phyloP scores from a whole-genome alignment of 108 stramenopile genomes.

The Thalassiosira profunda region DNA sequence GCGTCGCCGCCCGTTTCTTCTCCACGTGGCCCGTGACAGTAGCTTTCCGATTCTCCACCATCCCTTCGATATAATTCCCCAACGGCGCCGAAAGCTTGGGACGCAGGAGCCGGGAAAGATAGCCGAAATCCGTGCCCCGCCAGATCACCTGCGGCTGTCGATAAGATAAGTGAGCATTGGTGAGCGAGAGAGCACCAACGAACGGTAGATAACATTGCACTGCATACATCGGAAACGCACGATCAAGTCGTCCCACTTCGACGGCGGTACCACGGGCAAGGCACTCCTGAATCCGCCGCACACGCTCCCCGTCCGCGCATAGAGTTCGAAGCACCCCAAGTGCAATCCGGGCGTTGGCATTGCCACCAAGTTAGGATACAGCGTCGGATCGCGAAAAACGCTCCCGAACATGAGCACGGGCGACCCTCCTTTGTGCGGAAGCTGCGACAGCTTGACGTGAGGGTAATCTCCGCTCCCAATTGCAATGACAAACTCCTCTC shows the following conservation, averaged over 20 bases:
- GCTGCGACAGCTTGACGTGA: background rate
- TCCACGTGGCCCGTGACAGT: background rate
- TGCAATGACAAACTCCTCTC: background rate
- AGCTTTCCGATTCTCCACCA: too few relatives aligned
- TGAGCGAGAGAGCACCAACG: too few relatives aligned
- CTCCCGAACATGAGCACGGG: slow-evolving; percentile 2
- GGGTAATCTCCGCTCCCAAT: background rate
- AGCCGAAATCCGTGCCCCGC: background rate
- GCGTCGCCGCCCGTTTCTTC: slow-evolving; percentile 1
- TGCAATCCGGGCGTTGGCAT: slow-evolving; percentile 6
- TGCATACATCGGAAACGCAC: too few relatives aligned
- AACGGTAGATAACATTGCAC: too few relatives aligned
- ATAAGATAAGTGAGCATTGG: too few relatives aligned
- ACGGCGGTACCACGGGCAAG: too few relatives aligned
- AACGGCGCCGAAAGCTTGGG: too few relatives aligned
- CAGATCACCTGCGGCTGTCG: slow-evolving; percentile 1
- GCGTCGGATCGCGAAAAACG: background rate
- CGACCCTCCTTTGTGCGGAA: background rate
- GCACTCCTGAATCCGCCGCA: too few relatives aligned
- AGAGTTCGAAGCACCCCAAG: slow-evolving; percentile 1
- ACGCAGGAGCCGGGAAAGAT: background rate
- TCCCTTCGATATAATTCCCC: too few relatives aligned
- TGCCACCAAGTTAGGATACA: background rate
- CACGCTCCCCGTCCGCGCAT: too few relatives aligned
- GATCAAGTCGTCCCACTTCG: too few relatives aligned